phyloP scores from a whole-genome alignment of 352 stramenopile species.

The Phytophthora sojae region DNA sequence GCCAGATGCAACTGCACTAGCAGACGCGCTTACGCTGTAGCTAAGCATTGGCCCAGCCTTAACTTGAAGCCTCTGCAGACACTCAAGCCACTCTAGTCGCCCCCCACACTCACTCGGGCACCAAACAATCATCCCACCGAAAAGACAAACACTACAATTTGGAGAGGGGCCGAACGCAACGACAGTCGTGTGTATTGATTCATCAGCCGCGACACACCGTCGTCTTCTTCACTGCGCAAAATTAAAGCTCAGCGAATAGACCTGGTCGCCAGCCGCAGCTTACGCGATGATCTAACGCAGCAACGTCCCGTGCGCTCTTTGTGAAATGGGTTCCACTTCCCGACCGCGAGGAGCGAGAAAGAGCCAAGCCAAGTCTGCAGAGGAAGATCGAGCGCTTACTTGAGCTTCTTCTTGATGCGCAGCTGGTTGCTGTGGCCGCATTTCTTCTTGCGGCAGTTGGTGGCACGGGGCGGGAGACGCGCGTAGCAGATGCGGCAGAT shows the following conservation, averaged over 20 bases:
- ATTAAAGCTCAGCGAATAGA: slow-evolving; percentile 10
- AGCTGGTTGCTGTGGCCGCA: slow-evolving; percentile 99
- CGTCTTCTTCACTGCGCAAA: slow-evolving; percentile 23
- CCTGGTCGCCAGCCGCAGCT: slow-evolving; percentile 1
- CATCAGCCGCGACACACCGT: slow-evolving; percentile 14
- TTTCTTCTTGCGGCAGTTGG: slow-evolving; percentile 99
- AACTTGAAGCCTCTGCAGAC: too few relatives aligned
- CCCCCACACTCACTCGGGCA: too few relatives aligned
- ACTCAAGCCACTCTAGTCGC: background rate
- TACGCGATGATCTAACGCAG: slow-evolving; percentile 9
- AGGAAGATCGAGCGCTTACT: slow-evolving; percentile 84
- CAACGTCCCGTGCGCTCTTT: slow-evolving; percentile 19
- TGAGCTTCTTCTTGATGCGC: slow-evolving; percentile 99
- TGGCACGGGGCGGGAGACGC: slow-evolving; percentile 98
- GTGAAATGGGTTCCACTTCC: slow-evolving; percentile 24
- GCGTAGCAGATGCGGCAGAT: slow-evolving; percentile 99
- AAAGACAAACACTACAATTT: slow-evolving; percentile 5
- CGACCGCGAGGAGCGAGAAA: slow-evolving; percentile 14
- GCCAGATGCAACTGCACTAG: too few relatives aligned
- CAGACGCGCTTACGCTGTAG: too few relatives aligned
- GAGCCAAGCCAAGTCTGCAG: slow-evolving; percentile 14
- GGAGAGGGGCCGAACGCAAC: slow-evolving; percentile 42
- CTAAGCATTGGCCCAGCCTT: too few relatives aligned
- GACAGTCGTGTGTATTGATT: slow-evolving; percentile 44
- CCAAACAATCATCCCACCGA: background rate